phyloP scores from a whole-genome alignment of 1,284 basidiomycete species.

The Apiotrichum gamsii region DNA sequence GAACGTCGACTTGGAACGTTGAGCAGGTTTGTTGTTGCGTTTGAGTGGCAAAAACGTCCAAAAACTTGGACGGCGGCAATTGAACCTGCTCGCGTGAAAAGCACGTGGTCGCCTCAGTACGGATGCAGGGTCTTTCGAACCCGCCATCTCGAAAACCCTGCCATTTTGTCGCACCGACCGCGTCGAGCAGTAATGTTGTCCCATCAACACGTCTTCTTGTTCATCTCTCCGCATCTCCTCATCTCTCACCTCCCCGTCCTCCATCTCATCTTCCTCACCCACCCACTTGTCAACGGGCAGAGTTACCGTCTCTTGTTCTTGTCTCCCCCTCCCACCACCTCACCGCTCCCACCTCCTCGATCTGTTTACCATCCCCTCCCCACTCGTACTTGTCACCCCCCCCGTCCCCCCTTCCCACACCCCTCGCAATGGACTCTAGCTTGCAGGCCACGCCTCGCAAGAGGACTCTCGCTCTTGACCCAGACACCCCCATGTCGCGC shows the following conservation, averaged over 20 bases:
- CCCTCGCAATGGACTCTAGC: slow-evolving; percentile 1
- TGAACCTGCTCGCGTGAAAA: no score
- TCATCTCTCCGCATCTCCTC: background rate
- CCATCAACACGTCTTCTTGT: no score
- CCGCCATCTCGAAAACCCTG: no score
- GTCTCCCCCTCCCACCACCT: background rate
- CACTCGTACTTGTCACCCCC: no score
- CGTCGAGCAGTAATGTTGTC: background rate
- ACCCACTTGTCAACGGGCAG: no score
- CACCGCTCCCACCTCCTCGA: background rate
- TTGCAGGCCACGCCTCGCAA: slow-evolving; percentile 6
- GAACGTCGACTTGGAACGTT: background rate
- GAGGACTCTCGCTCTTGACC: background rate
- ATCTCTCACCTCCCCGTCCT: background rate
- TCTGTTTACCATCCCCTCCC: background rate
- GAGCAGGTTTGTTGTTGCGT: background rate
- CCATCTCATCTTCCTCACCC: background rate
- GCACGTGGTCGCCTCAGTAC: no score
- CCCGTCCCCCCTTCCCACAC: background rate
- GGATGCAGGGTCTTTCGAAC: no score
- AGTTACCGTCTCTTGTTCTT: background rate
- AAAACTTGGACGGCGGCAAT: no score
- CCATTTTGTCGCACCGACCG: no score
- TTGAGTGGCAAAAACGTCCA: no score
- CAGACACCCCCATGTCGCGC: background rate